phyloP scores from a whole-genome alignment of 768 basidiomycete genomes.

The Russula foetens region DNA sequence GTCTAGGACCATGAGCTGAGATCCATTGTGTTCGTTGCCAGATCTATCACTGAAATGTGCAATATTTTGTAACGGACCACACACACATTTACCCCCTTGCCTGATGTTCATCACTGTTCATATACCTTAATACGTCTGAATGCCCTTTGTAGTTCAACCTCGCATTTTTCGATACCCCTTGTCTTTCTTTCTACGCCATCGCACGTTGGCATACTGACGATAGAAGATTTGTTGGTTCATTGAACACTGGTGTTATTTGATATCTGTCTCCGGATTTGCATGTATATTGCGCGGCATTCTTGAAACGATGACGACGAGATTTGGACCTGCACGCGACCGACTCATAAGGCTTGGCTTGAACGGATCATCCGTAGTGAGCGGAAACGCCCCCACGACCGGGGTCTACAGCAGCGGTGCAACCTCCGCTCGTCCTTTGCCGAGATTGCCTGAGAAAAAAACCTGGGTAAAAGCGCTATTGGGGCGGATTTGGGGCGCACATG shows the following conservation, averaged over 20 bases:
- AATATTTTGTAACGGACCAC: conserved; percentile 13
- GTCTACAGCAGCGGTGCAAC: background rate
- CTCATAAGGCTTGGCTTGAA: background rate
- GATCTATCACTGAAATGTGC: conserved; percentile 7
- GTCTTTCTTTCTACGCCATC: background rate
- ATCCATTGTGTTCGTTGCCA: background rate
- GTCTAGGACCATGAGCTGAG: background rate
- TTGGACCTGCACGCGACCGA: background rate
- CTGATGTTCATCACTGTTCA: background rate
- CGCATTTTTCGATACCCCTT: conserved; percentile 13
- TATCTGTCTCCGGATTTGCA: conserved; percentile 6
- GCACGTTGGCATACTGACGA: conserved; percentile 12
- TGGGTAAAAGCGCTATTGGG: background rate
- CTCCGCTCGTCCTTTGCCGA: no score
- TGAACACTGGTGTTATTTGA: background rate
- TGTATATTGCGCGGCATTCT: conserved; percentile 6
- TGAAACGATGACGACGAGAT: background rate
- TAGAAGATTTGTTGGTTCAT: conserved; percentile 1
- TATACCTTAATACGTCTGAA: conserved; percentile 11
- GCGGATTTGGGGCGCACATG: background rate
- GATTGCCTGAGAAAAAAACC: no score
- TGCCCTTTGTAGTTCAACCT: conserved; percentile 8
- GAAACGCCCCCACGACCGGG: background rate
- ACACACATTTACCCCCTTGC: background rate
- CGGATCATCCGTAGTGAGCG: background rate